Evolutionary conservation across 257 asterid species (phyloP), one percentile per base, ranked within the genome.

Genomic region (Gentiana macrophylla): DNA sequence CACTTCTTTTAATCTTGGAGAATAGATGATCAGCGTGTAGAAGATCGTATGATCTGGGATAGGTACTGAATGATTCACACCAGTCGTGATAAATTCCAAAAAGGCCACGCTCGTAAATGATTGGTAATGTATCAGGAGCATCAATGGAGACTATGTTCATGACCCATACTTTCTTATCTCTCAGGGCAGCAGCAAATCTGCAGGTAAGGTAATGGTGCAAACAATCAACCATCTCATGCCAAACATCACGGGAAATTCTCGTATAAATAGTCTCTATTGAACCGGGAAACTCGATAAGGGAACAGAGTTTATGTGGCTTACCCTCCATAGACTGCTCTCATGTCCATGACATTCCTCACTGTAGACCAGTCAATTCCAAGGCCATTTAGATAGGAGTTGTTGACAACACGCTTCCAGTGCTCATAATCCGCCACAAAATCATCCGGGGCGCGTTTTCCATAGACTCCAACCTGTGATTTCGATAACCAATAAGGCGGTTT

Each of bases 271-370:
- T 24, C 24, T 24, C 24, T 24, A 24, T 24, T 24, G 24, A 24
- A 24, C 24, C 24, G 24, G 24, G 24, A 24, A 24, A 24, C 24
- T 24, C 24, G 24, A 24, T 24, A 24, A 24, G 24, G 24, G 12
- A 35, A 3, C 8, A 55, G 32, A 55, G 10, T 46, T 37, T 55
- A 53, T 62, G 15, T 45, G 51, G 45, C 84, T 77, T 78, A 91
- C 98, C 98, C 98, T 84, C 98, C 98, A 68, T 87, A 87, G 71
- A 91, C 80, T 43, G 98, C 84, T 63, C 95, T 84, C 98, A 91
- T 87, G 72, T 91, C 98, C 98, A 91, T 91, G 63, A 63, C 95
- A 72, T 91, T 91, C 64, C 98, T 82, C 72, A 91, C 97, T 13
- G 61, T 70, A 48, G 98, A 78, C 98, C 98, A 91, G 64, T 91